Base-by-base conservation (phyloP, 306 rosid species). In the Castanospermum australe region DNA sequence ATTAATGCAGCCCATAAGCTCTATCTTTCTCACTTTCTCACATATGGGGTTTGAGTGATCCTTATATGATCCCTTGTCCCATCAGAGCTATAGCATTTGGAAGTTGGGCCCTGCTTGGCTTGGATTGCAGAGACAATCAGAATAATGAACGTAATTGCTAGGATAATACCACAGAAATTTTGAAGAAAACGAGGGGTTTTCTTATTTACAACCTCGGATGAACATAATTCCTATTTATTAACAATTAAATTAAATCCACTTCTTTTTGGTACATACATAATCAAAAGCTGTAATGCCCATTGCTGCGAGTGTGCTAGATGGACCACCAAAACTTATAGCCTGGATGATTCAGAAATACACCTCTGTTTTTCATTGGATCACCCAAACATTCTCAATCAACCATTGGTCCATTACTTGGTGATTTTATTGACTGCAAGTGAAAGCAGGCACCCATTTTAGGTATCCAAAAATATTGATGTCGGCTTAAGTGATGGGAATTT, bases 61-160 rank as follows among this genome's bases (percentile, higher is more conserved):
- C 83, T 75, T 61, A 56, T 78, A 67, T 55, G 70, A 63, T 69
- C 73, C 84, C 75, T 79, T 81, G 89, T 89, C 88, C 86, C 86
- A 80, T 89, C 88, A 85, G 2, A 61, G 42, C 36, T 66, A 56
- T 57, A 50, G 75, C 82, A 82, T 82, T 82, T 44, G 83, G 45
- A 62, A 7, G 1, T 61, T 73, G 84, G 86, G 78, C 81, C 88
- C 71, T 67, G 11, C 71, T 15, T 83, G 80, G 75, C 60, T 74
- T 68, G 73, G 15, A 48, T 61, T 65, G 44, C 52, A 56, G 59
- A 78, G 77, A 80, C 89, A 84, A 6, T 12, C 4, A 57, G 52
- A 77, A 78, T 80, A 54, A 77, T 76, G 52, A 81, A 75, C 5
- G 13, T 75, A 74, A 83, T 72, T 74, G 78, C 22, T 20, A 63